Base-by-base conservation (phyloP, 129 eudicot genomes). In the Flaveria robusta region DNA sequence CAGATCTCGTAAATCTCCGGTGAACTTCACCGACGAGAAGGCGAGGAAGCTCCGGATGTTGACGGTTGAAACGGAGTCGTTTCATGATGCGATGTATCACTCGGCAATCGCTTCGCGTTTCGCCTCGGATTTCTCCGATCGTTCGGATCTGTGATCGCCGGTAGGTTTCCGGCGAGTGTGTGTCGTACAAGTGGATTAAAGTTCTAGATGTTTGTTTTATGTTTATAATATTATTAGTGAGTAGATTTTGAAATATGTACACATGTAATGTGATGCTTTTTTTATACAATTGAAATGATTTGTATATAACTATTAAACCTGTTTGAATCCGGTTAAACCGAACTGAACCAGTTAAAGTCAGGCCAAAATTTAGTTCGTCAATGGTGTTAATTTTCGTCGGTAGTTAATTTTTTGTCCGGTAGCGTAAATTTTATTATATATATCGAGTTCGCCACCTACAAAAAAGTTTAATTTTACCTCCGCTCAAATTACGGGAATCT, bases 101-200 rank as follows among this genome's bases (percentile, higher is more conserved):
- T 92, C 98, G 10, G 96, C 93, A 51, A 92, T 92, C 47, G 96
- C 98, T 34, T 84, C 98, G 66, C 83, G 96, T 19, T 85, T 92
- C 16, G 98, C 98, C 42, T 86, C 96, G 3, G 98, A 92, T 77
- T 84, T 83, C 77, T 75, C 87, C 31, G 80, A 76, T 52, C 68
- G 74, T 3, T 49, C 72, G n/a, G 85, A 72, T 77, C 29, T 52
- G 26, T 65, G 72, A 63, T 80, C 42, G 52, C 7, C 14, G 77
- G 50, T 7, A 54, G 63, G 46, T 6, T 62, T 68, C 10, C 27
- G 39, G 52, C 2, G 37, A 50, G 65, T 51, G 64, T 7, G 26
- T 9, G 4, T 2, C 14, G 74, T 51, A 51, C 27, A 16, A 67
- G 46, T 70, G 52, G 66, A 37, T 34, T 60, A 10, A 71, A 46